These are phyloP conservation scores for Anacardium occidentale DNA, from an alignment of 345 rosid species.

Conservation along the genomic window DNA sequence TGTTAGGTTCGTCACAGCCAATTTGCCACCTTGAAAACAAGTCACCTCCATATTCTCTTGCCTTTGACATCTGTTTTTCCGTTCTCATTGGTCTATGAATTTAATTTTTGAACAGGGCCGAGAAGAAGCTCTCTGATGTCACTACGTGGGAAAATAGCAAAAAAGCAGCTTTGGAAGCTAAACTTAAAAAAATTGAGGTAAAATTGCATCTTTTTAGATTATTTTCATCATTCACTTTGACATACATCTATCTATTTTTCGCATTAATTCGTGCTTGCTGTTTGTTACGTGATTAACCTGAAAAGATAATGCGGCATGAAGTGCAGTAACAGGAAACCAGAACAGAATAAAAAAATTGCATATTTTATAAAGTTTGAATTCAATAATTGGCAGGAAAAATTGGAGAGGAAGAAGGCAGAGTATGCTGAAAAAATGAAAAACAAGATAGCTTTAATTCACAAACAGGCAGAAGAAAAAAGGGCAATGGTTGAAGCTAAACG, in stretches of 20 bases:
- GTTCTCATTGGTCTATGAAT: background rate
- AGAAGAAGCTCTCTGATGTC: conserved; percentile 66
- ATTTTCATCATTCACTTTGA: too few relatives aligned
- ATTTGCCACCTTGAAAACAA: background rate
- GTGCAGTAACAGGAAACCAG: too few relatives aligned
- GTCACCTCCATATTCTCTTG: background rate
- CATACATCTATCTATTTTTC: too few relatives aligned
- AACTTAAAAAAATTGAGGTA: conserved; percentile 77
- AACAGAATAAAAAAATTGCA: too few relatives aligned
- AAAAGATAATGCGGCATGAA: too few relatives aligned
- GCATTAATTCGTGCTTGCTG: too few relatives aligned
- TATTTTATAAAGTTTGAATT: background rate
- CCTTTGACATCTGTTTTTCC: too few relatives aligned
- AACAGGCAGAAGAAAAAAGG: conserved; percentile 79
- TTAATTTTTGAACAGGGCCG: conserved; percentile 56
- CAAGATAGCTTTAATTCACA: conserved; percentile 70
- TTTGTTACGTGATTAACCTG: too few relatives aligned
- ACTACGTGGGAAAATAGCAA: conserved; percentile 86
- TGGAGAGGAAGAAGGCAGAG: conserved; percentile 80
- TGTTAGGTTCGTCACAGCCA: background rate
- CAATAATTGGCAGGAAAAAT: conserved; percentile 52
- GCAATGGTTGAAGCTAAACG: conserved; percentile 75
- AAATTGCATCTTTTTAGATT: too few relatives aligned
- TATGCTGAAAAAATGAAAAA: conserved; percentile 84
- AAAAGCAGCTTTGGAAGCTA: conserved; percentile 74